phyloP scores from a whole-genome alignment of 495 filamentous ascomycete species.

The Staphylotrichum tortipilum region DNA sequence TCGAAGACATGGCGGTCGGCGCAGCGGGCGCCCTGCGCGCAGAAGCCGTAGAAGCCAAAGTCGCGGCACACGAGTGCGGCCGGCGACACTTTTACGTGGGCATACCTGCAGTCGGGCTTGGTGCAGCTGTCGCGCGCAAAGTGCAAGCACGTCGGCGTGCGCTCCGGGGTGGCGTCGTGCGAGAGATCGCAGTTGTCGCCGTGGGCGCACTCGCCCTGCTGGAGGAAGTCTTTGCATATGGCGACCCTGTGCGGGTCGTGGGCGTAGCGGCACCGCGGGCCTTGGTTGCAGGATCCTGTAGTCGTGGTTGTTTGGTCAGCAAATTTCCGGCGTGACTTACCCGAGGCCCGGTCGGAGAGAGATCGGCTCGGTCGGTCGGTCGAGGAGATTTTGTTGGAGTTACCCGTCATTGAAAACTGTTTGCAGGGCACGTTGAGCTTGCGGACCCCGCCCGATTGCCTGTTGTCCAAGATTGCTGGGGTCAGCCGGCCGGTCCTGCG shows the following conservation, averaged over 20 bases:
- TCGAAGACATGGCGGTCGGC: constrained; percentile 76
- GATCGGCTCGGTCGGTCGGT: constrained; percentile 21
- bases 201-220: constrained; percentile 67
- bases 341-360: constrained; percentile 17
- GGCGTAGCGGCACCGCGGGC: constrained; percentile 67
- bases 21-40: constrained; percentile 72
- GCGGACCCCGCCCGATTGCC: constrained; percentile 43
- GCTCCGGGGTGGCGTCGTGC: constrained; percentile 77
- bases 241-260: constrained; percentile 87
- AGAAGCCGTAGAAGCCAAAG: constrained; percentile 86
- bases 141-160: constrained; percentile 81
- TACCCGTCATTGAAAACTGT: constrained; percentile 90
- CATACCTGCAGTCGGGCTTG: constrained; percentile 80
- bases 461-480: constrained; percentile 6
- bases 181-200: constrained; percentile 87
- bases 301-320: constrained; percentile 28
- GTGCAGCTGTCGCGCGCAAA: constrained; percentile 87
- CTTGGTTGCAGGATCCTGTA: constrained; percentile 76
- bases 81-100: constrained; percentile 75
- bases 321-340: constrained; percentile 22
- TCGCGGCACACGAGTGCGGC: constrained; percentile 72
- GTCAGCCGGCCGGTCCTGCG: constrained; percentile 17
- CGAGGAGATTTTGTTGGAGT: constrained; percentile 36
- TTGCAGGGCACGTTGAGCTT: constrained; percentile 78
- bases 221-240: constrained; percentile 79